phyloP scores from a whole-genome alignment of 768 basidiomycete species.

The Suillus subalutaceus region DNA sequence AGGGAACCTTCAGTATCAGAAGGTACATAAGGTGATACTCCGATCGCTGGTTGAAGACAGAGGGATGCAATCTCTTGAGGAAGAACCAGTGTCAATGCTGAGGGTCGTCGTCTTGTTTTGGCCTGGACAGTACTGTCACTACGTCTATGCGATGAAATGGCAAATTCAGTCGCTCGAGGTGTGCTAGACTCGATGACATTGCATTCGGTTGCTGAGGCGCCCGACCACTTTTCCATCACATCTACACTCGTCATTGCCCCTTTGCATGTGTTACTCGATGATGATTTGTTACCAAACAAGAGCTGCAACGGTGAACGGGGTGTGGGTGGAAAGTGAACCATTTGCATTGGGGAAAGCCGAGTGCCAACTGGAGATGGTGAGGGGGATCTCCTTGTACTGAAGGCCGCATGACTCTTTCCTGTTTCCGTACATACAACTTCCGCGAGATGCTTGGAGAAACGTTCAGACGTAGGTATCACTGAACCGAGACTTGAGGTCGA shows the following conservation, averaged over 20 bases:
- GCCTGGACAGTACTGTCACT: slow-evolving; percentile 9
- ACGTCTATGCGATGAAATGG: not conserved
- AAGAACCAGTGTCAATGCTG: slow-evolving; percentile 20
- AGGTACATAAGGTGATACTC: slow-evolving; percentile 22
- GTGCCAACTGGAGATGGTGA: slow-evolving; percentile 16
- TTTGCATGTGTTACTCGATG: slow-evolving; percentile 7
- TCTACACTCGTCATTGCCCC: not conserved
- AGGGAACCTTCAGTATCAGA: slow-evolving; percentile 22
- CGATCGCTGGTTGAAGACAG: slow-evolving; percentile 24
- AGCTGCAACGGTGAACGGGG: slow-evolving; percentile 11
- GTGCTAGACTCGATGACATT: slow-evolving; percentile 20
- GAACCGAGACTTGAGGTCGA: slow-evolving; percentile 36
- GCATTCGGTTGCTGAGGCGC: slow-evolving; percentile 12
- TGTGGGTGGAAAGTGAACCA: slow-evolving; percentile 8
- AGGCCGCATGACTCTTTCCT: not conserved
- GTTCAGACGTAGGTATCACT: slow-evolving; percentile 28
- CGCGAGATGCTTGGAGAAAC: slow-evolving; percentile 22
- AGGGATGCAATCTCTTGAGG: slow-evolving; percentile 11
- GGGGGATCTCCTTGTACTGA: slow-evolving; percentile 1
- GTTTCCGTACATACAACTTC: slow-evolving; percentile 14
- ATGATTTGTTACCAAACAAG: slow-evolving; percentile 14
- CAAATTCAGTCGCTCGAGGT: slow-evolving; percentile 25
- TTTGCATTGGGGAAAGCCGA: slow-evolving; percentile 2
- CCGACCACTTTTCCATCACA: slow-evolving; percentile 11
- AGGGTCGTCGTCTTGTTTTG: slow-evolving; percentile 13